These are phyloP conservation scores for Serendipita indica DNA, from an alignment of 768 basidiomycete species.

Conservation along the genomic window DNA sequence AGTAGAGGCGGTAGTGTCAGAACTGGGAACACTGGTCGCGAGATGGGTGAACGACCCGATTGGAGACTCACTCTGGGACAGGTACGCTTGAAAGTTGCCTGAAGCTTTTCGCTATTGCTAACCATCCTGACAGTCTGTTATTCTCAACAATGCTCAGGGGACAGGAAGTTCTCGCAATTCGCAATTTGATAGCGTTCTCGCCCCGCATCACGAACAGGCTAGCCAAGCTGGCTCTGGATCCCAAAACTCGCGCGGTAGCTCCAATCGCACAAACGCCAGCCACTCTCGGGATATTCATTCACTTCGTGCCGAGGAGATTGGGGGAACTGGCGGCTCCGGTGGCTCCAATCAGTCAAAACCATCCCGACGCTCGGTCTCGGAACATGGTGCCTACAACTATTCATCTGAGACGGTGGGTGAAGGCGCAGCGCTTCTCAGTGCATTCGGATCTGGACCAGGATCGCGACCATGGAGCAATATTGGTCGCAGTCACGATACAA, in stretches of 20 bases:
- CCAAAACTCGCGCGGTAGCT: neutral
- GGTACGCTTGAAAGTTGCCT: neutral
- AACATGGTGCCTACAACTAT: neutral
- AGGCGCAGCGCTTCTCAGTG: neutral
- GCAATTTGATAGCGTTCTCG: neutral
- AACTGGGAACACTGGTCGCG: neutral
- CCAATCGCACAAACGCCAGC: constrained; percentile 1
- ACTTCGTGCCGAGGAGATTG: neutral
- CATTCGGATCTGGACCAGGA: neutral
- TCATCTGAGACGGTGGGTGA: neutral
- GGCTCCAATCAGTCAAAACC: neutral
- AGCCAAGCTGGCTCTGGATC: neutral
- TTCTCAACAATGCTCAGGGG: neutral
- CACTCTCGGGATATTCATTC: constrained; percentile 7
- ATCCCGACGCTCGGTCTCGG: neutral
- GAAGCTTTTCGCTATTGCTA: neutral
- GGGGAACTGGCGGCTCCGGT: neutral
- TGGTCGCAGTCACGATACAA: neutral
- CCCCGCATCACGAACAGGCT: neutral
- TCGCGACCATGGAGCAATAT: neutral
- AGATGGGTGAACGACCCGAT: neutral
- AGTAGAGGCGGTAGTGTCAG: neutral
- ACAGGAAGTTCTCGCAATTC: neutral
- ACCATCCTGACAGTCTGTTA: neutral
- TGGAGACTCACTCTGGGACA: constrained; percentile 5